Evolutionary conservation across 768 basidiomycete species (phyloP), one percentile per base, ranked within the genome.

Genomic region (Rickenella mellea): DNA sequence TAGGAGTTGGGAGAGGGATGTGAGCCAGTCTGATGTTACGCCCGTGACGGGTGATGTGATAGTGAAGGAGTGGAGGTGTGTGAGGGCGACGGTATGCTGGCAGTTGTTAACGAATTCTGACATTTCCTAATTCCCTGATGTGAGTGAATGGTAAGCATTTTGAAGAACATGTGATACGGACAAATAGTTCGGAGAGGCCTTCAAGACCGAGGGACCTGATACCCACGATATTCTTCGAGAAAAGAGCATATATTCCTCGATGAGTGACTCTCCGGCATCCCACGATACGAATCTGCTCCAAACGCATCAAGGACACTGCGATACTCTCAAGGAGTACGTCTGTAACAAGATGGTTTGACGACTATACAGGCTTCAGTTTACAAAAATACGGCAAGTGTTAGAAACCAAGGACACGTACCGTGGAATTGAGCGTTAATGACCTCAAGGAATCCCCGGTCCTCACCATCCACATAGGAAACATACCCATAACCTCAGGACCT

Each of bases 251-350:
- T 2, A 86, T 58, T 1, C 84, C 81, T 7, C 47, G 47, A 39
- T 86, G 70, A 1, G 80, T 83, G 20, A 87, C 74, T 51, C 70
- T 82, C 2, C 71, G 66, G 54, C 85, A 89, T 15, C 85, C 86
- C 1, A 73, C 69, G 10, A 90, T 58, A 40, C 72, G 65, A 3
- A 89, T 51, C 29, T 75, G 66, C 32, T 79, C 72, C 12, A 89
- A 60, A 6, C 68, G 60, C 7, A 52, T 48, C 24, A 85, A 64
- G 37, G 63, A 52, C 0, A 71, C 64, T 0, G 80, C 71, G 4
- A 87, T 49, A 3, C 61, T 50, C 36, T 63, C 64, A 22, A 89
- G 56, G 2, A 76, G 51, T 5, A 48, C 50, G 49, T 90, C 83
- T 0, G 77, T 81, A 29, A 88, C 60, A 6, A 72, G 56, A 10